Conservation (phyloP, 2,329 filamentous ascomycete genomes). For the Talaromyces rugulosus region DNA sequence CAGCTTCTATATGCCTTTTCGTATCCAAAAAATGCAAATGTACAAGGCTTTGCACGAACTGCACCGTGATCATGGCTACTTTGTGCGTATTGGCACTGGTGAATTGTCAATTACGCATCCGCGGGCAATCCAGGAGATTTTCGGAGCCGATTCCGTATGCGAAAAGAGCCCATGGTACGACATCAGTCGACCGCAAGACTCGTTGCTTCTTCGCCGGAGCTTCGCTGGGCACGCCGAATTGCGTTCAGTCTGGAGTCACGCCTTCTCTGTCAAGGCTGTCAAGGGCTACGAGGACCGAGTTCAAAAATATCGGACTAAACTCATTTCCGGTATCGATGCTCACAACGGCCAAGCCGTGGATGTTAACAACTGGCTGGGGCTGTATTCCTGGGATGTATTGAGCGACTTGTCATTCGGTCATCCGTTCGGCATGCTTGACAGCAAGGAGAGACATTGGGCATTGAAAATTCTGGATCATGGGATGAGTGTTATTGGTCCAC, state of each 20-base stretch:
- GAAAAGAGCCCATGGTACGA: conserved; percentile 41
- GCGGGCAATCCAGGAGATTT: conserved; percentile 33
- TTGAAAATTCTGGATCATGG: conserved; percentile 33
- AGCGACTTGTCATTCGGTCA: conserved; percentile 41
- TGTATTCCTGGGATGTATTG: conserved; percentile 46
- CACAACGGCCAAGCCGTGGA: conserved; percentile 21
- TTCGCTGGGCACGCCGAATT: conserved; percentile 33
- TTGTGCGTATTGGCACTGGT: conserved; percentile 32
- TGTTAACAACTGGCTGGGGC: conserved; percentile 36
- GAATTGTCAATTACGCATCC: conserved; percentile 34
- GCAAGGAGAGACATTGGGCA: conserved; percentile 15
- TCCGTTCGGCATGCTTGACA: conserved; percentile 17
- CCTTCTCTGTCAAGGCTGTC: conserved; percentile 37
- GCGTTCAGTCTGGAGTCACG: conserved; percentile 37
- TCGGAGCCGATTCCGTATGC: conserved; percentile 34
- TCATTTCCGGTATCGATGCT: conserved; percentile 15
- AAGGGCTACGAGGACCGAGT: conserved; percentile 38
- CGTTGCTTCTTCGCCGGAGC: conserved; percentile 37
- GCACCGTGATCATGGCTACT: conserved; percentile 32
- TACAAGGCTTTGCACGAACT: conserved; percentile 23
- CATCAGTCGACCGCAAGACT: conserved; percentile 24
- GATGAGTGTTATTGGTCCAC: conserved; percentile 17
- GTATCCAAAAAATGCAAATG: conserved; percentile 13
- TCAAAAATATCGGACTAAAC: conserved; percentile 28
- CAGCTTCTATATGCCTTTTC: conserved; percentile 24